These are phyloP conservation scores for Anthostomella pinea DNA, from an alignment of 2,329 filamentous ascomycete species.

Conservation along the genomic window DNA sequence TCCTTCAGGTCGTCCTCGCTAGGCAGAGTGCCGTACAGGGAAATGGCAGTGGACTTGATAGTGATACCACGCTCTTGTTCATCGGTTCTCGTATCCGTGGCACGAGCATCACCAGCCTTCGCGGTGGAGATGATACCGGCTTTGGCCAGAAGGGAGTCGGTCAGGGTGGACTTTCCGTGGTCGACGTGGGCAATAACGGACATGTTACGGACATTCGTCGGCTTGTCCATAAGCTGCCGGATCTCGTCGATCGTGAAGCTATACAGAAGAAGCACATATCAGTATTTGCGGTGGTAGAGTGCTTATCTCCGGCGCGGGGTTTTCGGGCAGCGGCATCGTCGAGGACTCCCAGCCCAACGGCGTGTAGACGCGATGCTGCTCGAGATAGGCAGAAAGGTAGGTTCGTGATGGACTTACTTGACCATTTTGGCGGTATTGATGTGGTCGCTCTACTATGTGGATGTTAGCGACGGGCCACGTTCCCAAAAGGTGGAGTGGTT, in stretches of 20 bases:
- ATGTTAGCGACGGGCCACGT: conserved; percentile 16
- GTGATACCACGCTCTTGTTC: conserved; percentile 99
- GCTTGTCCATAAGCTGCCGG: conserved; percentile 69
- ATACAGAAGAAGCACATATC: conserved; percentile 41
- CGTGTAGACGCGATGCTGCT: too few species aligned
- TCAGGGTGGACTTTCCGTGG: conserved; percentile 99
- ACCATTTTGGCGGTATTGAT: conserved; percentile 95
- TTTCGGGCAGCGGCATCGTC: conserved; percentile 19
- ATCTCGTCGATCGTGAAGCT: conserved; percentile 99
- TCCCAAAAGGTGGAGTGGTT: too few species aligned
- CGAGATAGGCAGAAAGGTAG: background rate
- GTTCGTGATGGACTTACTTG: conserved; percentile 68
- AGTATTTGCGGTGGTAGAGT: conserved; percentile 21
- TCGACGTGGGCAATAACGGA: conserved; percentile 99
- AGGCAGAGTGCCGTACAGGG: conserved; percentile 83
- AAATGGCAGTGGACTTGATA: conserved; percentile 99
- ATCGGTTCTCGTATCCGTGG: conserved; percentile 94
- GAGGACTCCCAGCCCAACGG: too few species aligned
- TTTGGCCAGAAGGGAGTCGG: conserved; percentile 98
- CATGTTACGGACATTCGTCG: conserved; percentile 85
- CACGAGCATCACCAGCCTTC: conserved; percentile 93
- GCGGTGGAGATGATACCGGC: conserved; percentile 98
- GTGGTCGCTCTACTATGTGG: conserved; percentile 38
- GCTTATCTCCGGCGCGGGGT: conserved; percentile 42
- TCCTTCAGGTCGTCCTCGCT: conserved; percentile 90